Conservation (phyloP, 2,329 filamentous ascomycete species). For the Fonsecaea nubica region DNA sequence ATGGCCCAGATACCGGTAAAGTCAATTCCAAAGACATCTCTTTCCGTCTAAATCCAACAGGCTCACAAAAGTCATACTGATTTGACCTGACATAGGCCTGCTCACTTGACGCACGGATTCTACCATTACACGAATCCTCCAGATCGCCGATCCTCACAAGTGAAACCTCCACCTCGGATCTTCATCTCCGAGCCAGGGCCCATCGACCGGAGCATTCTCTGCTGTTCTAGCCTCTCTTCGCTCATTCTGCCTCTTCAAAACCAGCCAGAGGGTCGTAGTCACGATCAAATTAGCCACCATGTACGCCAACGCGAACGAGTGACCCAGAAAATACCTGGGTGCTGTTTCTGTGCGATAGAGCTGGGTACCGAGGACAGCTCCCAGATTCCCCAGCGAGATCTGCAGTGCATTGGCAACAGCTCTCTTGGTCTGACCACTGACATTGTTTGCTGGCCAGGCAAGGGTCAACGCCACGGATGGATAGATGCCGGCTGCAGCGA, state of each 20-base stretch:
- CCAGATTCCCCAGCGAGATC: slow-evolving; percentile 73
- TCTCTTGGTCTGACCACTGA: slow-evolving; percentile 73
- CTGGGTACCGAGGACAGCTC: slow-evolving; percentile 67
- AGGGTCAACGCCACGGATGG: slow-evolving; percentile 63
- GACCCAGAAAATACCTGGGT: slow-evolving; percentile 70
- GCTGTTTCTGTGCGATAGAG: slow-evolving; percentile 67
- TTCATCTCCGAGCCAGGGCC: slow-evolving; percentile 44
- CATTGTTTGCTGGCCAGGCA: slow-evolving; percentile 74
- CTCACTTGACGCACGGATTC: neutral
- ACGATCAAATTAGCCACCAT: slow-evolving; percentile 65
- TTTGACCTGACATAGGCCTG: too few relatives aligned
- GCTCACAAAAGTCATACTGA: too few relatives aligned
- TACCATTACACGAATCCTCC: neutral
- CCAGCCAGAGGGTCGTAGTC: slow-evolving; percentile 59
- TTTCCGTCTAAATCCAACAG: neutral
- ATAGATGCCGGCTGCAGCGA: slow-evolving; percentile 71
- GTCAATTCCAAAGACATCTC: neutral
- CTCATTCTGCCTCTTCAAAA: slow-evolving; percentile 65
- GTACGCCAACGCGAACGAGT: slow-evolving; percentile 71
- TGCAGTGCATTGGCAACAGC: slow-evolving; percentile 73
- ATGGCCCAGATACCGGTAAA: neutral
- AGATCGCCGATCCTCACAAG: slow-evolving; percentile 11
- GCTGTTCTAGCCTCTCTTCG: slow-evolving; percentile 38
- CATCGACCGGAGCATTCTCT: slow-evolving; percentile 8
- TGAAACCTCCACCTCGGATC: slow-evolving; percentile 40